These are phyloP conservation scores for Talaromyces sp. DNA, from an alignment of 2,329 filamentous ascomycete species.

Conservation along the genomic window DNA sequence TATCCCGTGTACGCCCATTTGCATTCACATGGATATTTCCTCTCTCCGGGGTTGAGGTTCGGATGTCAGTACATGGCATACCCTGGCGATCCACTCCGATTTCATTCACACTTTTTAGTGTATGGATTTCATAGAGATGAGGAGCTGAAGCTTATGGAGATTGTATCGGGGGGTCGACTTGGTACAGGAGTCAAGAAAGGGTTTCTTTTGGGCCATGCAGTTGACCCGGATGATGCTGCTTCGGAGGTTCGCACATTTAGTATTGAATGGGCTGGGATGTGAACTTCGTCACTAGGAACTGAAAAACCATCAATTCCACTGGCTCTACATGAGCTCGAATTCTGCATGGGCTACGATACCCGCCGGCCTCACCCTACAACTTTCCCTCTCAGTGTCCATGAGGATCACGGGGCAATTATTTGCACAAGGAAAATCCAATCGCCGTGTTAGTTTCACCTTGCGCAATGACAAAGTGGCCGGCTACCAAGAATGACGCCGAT, in stretches of 20 bases:
- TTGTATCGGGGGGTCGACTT: constrained; percentile 80
- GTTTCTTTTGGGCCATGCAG: constrained; percentile 73
- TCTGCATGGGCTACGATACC: background rate
- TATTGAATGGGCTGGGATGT: constrained; percentile 94
- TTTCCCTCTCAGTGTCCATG: background rate
- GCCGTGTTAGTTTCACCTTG: too few species aligned
- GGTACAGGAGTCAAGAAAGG: constrained; percentile 97
- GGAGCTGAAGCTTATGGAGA: constrained; percentile 75
- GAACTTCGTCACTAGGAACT: constrained; percentile 28
- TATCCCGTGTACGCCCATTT: constrained; percentile 79
- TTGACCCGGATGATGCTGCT: constrained; percentile 34
- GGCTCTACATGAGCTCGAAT: background rate
- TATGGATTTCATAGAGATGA: constrained; percentile 85
- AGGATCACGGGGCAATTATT: background rate
- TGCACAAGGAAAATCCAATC: background rate
- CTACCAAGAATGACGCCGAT: too few species aligned
- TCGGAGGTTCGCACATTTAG: constrained; percentile 67
- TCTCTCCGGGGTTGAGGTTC: constrained; percentile 89
- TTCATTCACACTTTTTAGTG: constrained; percentile 90
- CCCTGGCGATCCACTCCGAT: constrained; percentile 88
- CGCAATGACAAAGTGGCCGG: background rate
- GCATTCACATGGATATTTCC: constrained; percentile 75
- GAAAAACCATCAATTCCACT: background rate
- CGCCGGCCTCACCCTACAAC: background rate
- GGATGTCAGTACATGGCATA: constrained; percentile 94